Evolutionary conservation across 306 rosid species (phyloP).

Genomic region (Neltuma alba): DNA sequence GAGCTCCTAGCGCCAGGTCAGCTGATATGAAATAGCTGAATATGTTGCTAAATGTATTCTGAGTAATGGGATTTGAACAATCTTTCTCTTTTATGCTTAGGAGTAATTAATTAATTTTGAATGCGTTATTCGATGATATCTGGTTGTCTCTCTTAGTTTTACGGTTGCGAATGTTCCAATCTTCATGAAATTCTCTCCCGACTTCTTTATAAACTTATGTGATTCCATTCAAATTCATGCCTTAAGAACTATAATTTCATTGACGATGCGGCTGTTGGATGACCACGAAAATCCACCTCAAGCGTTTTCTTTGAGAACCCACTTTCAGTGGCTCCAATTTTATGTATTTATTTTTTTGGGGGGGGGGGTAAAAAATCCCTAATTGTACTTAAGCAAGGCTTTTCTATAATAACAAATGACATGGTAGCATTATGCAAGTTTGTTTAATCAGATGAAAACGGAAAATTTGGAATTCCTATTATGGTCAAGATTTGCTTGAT

Average conservation of each 20-base stretch:
- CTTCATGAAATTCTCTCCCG: background rate
- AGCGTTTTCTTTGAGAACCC: conserved; percentile 12
- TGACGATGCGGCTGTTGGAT: background rate
- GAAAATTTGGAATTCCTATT: background rate
- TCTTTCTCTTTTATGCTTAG: background rate
- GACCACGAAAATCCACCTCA: background rate
- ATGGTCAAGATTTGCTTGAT: background rate
- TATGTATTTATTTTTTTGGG: background rate
- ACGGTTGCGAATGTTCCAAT: background rate
- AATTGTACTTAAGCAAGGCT: background rate
- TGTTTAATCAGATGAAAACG: background rate
- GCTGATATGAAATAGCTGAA: conserved; percentile 5
- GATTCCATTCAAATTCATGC: conserved; percentile 6
- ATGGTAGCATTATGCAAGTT: background rate
- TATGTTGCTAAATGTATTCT: conserved; percentile 10
- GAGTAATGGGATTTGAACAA: background rate
- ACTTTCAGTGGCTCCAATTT: background rate
- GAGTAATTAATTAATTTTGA: conserved; percentile 6
- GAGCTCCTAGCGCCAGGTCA: conserved; percentile 87
- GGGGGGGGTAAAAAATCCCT: background rate
- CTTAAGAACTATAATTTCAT: background rate
- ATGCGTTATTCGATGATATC: background rate
- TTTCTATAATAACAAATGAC: background rate
- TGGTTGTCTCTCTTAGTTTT: background rate
- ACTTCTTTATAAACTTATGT: background rate